Evolutionary conservation across 257 asterid genomes (phyloP).

Genomic region (Jacaranda mimosifolia): DNA sequence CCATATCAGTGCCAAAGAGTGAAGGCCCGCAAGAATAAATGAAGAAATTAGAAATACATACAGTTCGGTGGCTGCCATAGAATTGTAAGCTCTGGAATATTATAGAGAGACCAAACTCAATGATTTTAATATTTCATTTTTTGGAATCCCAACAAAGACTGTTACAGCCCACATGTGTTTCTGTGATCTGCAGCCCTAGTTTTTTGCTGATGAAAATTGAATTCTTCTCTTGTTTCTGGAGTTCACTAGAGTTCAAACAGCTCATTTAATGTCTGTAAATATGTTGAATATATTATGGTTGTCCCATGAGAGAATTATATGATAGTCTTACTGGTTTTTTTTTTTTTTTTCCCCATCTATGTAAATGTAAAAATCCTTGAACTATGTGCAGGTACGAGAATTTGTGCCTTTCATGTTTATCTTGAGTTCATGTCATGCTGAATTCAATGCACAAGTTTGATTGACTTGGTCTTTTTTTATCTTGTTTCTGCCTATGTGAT

Average conservation of each 20-base stretch:
- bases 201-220: constrained; percentile 5
- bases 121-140: background rate
- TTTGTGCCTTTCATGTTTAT: too few relatives aligned
- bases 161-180: constrained; percentile 39
- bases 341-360: background rate
- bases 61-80: constrained; percentile 18
- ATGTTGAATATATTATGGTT: background rate
- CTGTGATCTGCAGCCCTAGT: background rate
- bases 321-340: background rate
- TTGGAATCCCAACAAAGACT: constrained; percentile 29
- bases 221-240: constrained; percentile 13
- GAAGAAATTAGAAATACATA: constrained; percentile 20
- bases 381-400: too few relatives aligned
- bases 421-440: too few relatives aligned
- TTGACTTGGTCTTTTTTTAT: too few relatives aligned
- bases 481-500: too few relatives aligned
- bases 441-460: too few relatives aligned
- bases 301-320: constrained; percentile 2
- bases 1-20: constrained; percentile 33
- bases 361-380: too few relatives aligned
- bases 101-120: constrained; percentile 14
- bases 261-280: constrained; percentile 22
- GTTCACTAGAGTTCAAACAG: constrained; percentile 22
- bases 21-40: constrained; percentile 37
- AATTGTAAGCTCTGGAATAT: constrained; percentile 38